These are phyloP conservation scores for Setaria viridis DNA, from an alignment of 202 grass and related monocot species.

Conservation along the genomic window DNA sequence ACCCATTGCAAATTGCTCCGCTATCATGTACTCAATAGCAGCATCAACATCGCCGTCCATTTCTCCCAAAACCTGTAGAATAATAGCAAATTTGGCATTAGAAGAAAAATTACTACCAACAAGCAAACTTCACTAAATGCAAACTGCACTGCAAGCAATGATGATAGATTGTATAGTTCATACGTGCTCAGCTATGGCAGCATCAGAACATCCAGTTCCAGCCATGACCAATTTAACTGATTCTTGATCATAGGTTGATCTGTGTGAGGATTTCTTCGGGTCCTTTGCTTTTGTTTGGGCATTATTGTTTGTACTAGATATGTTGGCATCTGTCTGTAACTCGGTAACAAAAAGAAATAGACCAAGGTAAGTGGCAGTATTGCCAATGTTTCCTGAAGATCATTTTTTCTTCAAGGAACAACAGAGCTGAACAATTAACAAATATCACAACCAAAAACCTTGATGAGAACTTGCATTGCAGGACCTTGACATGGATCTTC, in stretches of 20 bases:
- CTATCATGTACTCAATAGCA: slow-evolving; percentile 84
- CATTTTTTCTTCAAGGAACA: slow-evolving; percentile 28
- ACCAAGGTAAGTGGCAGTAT: slow-evolving; percentile 10
- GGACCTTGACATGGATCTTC: slow-evolving; percentile 94
- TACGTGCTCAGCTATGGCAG: slow-evolving; percentile 69
- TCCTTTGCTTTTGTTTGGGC: slow-evolving; percentile 62
- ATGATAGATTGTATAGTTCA: slow-evolving; percentile 42
- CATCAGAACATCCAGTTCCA: slow-evolving; percentile 73
- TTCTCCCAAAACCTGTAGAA: slow-evolving; percentile 72
- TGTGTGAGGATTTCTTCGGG: slow-evolving; percentile 50
- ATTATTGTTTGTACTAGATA: slow-evolving; percentile 58
- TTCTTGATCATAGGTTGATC: slow-evolving; percentile 50
- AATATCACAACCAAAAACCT: slow-evolving; percentile 59
- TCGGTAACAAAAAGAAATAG: slow-evolving; percentile 12
- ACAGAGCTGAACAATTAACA: slow-evolving; percentile 38
- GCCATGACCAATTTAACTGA: slow-evolving; percentile 75
- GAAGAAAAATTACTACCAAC: slow-evolving; percentile 25
- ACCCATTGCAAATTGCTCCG: slow-evolving; percentile 46
- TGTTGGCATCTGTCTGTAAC: slow-evolving; percentile 62
- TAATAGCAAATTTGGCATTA: slow-evolving; percentile 11
- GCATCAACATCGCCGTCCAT: slow-evolving; percentile 83
- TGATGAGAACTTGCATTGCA: slow-evolving; percentile 80
- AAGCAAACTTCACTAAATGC: slow-evolving; percentile 14
- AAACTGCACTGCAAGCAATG: slow-evolving; percentile 32
- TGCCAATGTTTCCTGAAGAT: slow-evolving; percentile 24